Evolutionary conservation across 2,329 filamentous ascomycete genomes (phyloP).

Genomic region (Fusarium nygamai): DNA sequence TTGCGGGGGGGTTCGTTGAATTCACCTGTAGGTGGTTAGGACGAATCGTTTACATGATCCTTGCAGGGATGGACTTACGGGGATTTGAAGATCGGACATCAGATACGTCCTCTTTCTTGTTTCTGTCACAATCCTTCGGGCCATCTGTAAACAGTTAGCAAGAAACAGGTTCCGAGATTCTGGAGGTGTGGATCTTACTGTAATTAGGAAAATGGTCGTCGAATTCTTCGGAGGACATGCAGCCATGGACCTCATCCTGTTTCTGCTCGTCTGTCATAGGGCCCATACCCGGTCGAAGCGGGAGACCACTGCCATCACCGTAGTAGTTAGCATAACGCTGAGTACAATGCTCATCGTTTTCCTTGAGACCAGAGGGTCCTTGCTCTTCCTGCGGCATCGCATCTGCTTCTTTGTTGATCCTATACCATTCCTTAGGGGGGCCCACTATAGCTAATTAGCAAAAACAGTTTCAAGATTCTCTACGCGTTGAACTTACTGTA

Average conservation of each 20-base stretch:
- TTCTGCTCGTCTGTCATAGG: fast-evolving
- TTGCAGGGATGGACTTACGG: background rate
- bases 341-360: background rate
- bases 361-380: background rate
- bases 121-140: background rate
- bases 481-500: background rate
- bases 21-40: background rate
- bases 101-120: background rate
- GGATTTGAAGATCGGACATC: background rate
- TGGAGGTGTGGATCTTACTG: background rate
- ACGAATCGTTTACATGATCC: background rate
- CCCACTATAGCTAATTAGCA: background rate
- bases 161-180: fast-evolving
- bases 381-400: background rate
- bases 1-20: background rate
- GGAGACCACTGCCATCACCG: background rate
- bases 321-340: background rate
- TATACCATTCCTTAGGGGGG: background rate
- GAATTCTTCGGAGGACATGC: background rate
- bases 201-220: background rate
- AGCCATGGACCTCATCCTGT: background rate
- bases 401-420: background rate
- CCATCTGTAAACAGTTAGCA: background rate
- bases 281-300: background rate
- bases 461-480: fast-evolving